Conservation (phyloP, 306 rosid species). For the Lathyrus oleraceus region DNA sequence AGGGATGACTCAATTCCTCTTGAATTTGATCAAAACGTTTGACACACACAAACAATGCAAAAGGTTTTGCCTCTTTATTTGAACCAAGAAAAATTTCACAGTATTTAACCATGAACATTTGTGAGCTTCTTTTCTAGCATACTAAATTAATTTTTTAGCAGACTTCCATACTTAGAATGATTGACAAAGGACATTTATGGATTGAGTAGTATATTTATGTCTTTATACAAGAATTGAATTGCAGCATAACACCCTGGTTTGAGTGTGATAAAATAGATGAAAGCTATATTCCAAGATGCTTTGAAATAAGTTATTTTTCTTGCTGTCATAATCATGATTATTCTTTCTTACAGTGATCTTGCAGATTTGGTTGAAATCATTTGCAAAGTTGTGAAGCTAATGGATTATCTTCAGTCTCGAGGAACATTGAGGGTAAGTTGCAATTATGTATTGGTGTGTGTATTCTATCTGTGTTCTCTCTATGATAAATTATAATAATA, state of each 20-base stretch:
- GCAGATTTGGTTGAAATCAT: slow-evolving; percentile 85
- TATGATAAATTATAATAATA: not conserved
- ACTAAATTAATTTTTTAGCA: not conserved
- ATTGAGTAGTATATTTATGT: not conserved
- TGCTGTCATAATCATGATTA: slow-evolving; percentile 27
- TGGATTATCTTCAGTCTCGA: slow-evolving; percentile 82
- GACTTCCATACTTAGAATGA: slow-evolving; percentile 10
- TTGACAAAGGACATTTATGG: slow-evolving; percentile 8
- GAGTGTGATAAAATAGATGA: not conserved
- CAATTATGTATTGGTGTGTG: not conserved
- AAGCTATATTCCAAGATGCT: slow-evolving; percentile 4
- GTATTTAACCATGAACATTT: slow-evolving; percentile 11
- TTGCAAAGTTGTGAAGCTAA: slow-evolving; percentile 64
- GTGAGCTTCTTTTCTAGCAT: not conserved
- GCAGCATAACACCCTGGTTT: slow-evolving; percentile 17
- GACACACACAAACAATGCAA: slow-evolving; percentile 81
- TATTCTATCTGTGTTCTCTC: not conserved
- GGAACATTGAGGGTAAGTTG: slow-evolving; percentile 82
- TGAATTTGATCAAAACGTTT: slow-evolving; percentile 72
- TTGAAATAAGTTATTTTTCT: slow-evolving; percentile 11
- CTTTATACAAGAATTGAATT: slow-evolving; percentile 11
- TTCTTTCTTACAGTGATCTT: slow-evolving; percentile 67
- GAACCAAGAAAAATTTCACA: not conserved
- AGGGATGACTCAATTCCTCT: slow-evolving; percentile 87
- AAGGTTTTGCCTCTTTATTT: slow-evolving; percentile 57